Base-by-base conservation (phyloP, 2,329 filamentous ascomycete genomes). In the Albophoma yamanashiensis region DNA sequence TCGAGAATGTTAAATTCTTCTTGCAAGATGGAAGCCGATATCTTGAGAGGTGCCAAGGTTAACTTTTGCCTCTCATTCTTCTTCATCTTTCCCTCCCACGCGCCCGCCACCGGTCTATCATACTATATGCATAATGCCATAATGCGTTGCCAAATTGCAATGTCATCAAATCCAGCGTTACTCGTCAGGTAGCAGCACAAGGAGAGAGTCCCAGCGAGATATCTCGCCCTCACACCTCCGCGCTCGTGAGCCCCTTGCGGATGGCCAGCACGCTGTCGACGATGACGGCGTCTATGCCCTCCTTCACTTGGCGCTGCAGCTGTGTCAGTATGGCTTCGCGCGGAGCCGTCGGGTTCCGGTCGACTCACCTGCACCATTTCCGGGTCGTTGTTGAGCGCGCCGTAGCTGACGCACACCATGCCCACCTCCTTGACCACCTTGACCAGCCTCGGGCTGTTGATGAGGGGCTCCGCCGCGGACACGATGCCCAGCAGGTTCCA, bases 241-340 rank as follows among this genome's bases (percentile, higher is more conserved):
- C 66, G 55, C 63, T 72, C 4, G 90, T 94, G 62, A 99, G 81
- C 0, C 91, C 93, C 74, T 96, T 92, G 55, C 93, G 86, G 66
- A 99, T 97, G 47, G 91, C 91, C 38, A 97, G 82, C 3, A 99
- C 93, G 63, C 86, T 94, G 71, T 99, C 94, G 17, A 97, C 94
- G 69, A 99, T 99, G 59, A 99, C 93, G 1, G 94, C 94, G 71
- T 99, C 94, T 63, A 99, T 97, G 56, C 94, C 93, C 74, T 97
- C 91, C 59, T 91, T 89, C 12, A 95, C 91, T 86, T 99, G 94
- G 64, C 88, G 78, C 87, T 92, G 70, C 65, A 66, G 57, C 64
- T n/a, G 58, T 57, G 62, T 67, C 57, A 64, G 60, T 56, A 15
- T 55, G 25, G 57, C 17, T 31, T 17, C 27, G 20, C n/a, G 17